Conservation (phyloP, 495 filamentous ascomycete genomes). For the Podospora didyma region DNA sequence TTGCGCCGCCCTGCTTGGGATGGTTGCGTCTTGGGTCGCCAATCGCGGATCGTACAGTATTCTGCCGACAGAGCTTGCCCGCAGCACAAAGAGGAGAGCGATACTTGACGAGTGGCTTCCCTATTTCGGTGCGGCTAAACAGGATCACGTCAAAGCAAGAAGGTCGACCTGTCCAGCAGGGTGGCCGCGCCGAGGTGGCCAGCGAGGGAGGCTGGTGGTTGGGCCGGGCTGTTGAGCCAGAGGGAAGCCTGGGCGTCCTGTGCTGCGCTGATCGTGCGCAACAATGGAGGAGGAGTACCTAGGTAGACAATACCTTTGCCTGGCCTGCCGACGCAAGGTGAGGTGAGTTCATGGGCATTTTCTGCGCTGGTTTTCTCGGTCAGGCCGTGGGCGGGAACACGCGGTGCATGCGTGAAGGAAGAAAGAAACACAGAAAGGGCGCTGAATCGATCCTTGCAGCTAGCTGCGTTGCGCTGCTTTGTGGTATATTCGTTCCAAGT, state of each 20-base stretch:
- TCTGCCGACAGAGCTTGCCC: constrained; percentile 16
- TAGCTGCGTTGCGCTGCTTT: neutral
- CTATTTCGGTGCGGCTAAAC: constrained; percentile 24
- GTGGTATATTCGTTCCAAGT: constrained; percentile 4
- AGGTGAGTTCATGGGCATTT: neutral
- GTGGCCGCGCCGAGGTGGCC: constrained; percentile 25
- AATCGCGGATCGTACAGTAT: constrained; percentile 17
- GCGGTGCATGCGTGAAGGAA: neutral
- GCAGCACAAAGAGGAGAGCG: neutral
- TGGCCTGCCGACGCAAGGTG: neutral
- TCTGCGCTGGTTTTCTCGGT: neutral
- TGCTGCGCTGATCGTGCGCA: neutral
- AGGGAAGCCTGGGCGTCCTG: neutral
- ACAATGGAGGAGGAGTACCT: neutral
- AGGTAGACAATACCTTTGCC: neutral
- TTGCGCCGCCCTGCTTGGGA: no score
- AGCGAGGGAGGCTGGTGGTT: constrained; percentile 18
- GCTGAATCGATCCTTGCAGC: neutral
- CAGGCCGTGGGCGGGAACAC: neutral
- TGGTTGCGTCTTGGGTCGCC: constrained; percentile 7
- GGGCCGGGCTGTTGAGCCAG: constrained; percentile 2
- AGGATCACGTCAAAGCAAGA: constrained; percentile 18
- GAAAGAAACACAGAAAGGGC: neutral
- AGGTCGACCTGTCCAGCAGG: constrained; percentile 8
- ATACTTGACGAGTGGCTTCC: neutral